Percentiles rank a stretch among this genome's conserved stretches.
phyloP scores from a whole-genome alignment of 495 filamentous ascomycete genomes.

The Trichoderma erinaceum region DNA sequence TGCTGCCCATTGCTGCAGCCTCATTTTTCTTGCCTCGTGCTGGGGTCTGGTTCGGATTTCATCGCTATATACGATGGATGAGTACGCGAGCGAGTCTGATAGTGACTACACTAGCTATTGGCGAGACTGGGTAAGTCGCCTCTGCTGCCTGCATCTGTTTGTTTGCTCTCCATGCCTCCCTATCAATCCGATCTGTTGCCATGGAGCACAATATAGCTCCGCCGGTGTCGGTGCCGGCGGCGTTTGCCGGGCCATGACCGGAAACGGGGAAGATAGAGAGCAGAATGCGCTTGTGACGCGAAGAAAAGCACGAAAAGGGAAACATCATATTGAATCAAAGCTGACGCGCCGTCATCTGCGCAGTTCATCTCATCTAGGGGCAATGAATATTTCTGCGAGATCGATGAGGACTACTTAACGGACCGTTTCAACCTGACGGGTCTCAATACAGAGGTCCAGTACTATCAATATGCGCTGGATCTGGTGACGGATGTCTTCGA shows the following conservation, averaged over 20 bases:
- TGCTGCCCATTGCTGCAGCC: background rate
- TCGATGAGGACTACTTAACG: constrained; percentile 97
- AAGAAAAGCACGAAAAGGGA: background rate
- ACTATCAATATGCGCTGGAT: constrained; percentile 98
- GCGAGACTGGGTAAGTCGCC: constrained; percentile 87
- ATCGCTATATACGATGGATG: constrained; percentile 58
- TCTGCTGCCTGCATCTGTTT: background rate
- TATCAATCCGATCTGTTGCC: background rate
- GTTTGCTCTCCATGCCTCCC: background rate
- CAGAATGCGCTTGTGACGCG: background rate
- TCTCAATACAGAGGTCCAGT: constrained; percentile 92
- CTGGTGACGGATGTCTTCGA: constrained; percentile 99
- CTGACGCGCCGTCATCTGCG: constrained; percentile 13
- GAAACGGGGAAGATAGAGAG: background rate
- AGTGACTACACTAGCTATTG: constrained; percentile 99
- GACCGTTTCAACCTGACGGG: constrained; percentile 98
- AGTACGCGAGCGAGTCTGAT: constrained; percentile 95
- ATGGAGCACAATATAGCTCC: background rate
- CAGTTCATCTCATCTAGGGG: constrained; percentile 96
- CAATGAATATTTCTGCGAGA: constrained; percentile 99
- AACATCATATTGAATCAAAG: constrained; percentile 6
- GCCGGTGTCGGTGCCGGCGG: background rate
- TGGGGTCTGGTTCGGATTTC: too few species aligned
- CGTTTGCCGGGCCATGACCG: background rate
- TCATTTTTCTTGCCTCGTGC: background rate